Evolutionary conservation across 257 asterid species (phyloP), one percentile per base, ranked within the genome.

Genomic region (Mitragyna speciosa): DNA sequence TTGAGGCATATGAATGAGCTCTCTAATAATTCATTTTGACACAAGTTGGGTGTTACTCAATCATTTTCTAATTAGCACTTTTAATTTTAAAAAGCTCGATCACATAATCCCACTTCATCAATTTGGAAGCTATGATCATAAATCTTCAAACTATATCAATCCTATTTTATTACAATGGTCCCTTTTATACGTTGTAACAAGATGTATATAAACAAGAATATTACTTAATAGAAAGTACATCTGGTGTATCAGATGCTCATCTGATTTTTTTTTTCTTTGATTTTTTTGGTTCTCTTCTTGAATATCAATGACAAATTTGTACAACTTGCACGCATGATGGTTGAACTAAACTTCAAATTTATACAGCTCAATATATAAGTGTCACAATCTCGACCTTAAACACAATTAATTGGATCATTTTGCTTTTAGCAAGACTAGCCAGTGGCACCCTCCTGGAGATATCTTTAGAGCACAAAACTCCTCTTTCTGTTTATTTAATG

Each of bases 371-470:
- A 26, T 30, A 43, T 51, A 36, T 67, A 83, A 70, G 52, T 75
- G 73, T 75, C 48, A 73, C 49, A 77, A 83, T 82, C 80, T 72
- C 77, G 81, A 79, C 72, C 73, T 48, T 71, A 49, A 58, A 77
- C 73, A 48, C 49, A 79, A 73, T 73, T 76, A 79, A 79, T 69
- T 72, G 81, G 87, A 83, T 79, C 54, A 82, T 72, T 30, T 58
- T 17, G 10, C 16, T 39, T 36, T 49, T 22, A 47, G 22, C 52
- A 39, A 43, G 28, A 26, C 22, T 22, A 45, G 68, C 45, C 24
- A 19, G 24, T 31, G 11, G 43, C 43, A 71, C 39, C 19, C 61
- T 31, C 56, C 28, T 81, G 72, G 76, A 69, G 20, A 75, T 75
- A 68, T 70, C 49, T 69, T 52, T 17, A 45, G 26, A 61, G 51